Evolutionary conservation across 768 basidiomycete genomes (phyloP).

Genomic region (Lepiota brunneoincarnata): DNA sequence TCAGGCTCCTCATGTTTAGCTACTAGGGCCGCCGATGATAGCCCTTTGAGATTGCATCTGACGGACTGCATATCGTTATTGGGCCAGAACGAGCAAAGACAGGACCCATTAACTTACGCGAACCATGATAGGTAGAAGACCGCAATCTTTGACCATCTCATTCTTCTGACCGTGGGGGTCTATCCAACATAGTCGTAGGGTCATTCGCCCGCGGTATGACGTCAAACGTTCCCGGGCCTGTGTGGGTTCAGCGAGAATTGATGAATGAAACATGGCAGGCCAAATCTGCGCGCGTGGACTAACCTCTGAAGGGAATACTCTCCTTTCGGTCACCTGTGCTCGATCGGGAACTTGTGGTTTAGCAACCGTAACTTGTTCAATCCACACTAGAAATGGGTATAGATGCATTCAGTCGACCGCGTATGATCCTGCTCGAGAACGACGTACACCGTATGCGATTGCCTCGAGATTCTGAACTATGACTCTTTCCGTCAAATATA

Average conservation of each 20-base stretch:
- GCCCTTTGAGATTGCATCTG: slow-evolving; percentile 84
- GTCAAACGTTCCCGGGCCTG: slow-evolving; percentile 92
- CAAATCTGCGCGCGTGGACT: slow-evolving; percentile 4
- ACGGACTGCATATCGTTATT: slow-evolving; percentile 55
- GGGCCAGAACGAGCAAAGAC: background rate
- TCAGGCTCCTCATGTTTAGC: slow-evolving; percentile 92
- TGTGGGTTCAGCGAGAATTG: background rate
- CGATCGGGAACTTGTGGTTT: slow-evolving; percentile 86
- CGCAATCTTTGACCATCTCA: slow-evolving; percentile 81
- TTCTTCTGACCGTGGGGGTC: slow-evolving; percentile 68
- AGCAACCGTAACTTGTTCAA: slow-evolving; percentile 80
- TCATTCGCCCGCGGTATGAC: slow-evolving; percentile 91
- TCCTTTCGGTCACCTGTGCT: slow-evolving; percentile 69
- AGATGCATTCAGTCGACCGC: slow-evolving; percentile 2
- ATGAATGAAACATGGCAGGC: background rate
- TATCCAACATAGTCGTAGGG: slow-evolving; percentile 81
- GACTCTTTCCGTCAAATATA: slow-evolving; percentile 80
- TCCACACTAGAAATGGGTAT: slow-evolving; percentile 67
- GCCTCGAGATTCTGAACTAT: slow-evolving; percentile 65
- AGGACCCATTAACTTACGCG: slow-evolving; percentile 56
- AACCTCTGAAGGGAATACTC: slow-evolving; percentile 89
- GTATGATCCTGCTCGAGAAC: background rate
- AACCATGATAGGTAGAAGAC: slow-evolving; percentile 95
- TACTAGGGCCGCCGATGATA: slow-evolving; percentile 87
- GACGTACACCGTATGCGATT: slow-evolving; percentile 82